Evolutionary conservation across 2,329 filamentous ascomycete species (phyloP), one percentile per base, ranked within the genome.

Genomic region (Chrysoporthe deuterocubensis): DNA sequence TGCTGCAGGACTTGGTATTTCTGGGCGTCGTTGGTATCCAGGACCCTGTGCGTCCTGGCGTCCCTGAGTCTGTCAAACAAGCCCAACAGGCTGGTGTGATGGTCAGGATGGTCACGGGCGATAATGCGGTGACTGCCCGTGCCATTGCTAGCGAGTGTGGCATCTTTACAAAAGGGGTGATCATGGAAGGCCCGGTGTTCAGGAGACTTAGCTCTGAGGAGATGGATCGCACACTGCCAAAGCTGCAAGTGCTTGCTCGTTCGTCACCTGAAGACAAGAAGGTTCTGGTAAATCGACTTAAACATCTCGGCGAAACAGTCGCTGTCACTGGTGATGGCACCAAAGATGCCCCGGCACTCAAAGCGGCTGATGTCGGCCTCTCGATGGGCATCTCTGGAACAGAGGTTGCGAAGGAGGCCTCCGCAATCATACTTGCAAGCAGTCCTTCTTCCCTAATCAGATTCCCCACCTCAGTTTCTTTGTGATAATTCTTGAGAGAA

Each of bases 1-100:
- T 89, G 72, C 77, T 85, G 58, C 79, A 82, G 52, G 85, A 89
- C 56, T 92, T 96, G 87, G 89, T 85, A 1, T 91, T 93, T 78
- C 79, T 93, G 69, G 89, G 89, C 8, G 83, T 92, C 46, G 87
- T 93, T 70, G 89, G 89, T 72, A 90, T 92, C 48, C 87, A 89
- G 65, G 89, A 92, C 73, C 89, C 89, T n/a, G 79, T 92, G 3
- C 85, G 89, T 57, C 80, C 82, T 0, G 87, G 87, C 64, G 89
- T 91, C 1, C 81, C 84, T 1, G 82, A 89, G 54, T 88, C 89
- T 1, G 89, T 92, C 4, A 80, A 81, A 62, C 83, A 87, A 65
- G 90, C 88, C 63, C 86, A 89, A 69, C 82, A 84, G 7, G 89
- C 89, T 9, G 89, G 89, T 63, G 89, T 92, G 9, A 86, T 87